These are phyloP conservation scores for Acanthamoeba healyi DNA, from an alignment of 208 protist species.

Conservation along the genomic window DNA sequence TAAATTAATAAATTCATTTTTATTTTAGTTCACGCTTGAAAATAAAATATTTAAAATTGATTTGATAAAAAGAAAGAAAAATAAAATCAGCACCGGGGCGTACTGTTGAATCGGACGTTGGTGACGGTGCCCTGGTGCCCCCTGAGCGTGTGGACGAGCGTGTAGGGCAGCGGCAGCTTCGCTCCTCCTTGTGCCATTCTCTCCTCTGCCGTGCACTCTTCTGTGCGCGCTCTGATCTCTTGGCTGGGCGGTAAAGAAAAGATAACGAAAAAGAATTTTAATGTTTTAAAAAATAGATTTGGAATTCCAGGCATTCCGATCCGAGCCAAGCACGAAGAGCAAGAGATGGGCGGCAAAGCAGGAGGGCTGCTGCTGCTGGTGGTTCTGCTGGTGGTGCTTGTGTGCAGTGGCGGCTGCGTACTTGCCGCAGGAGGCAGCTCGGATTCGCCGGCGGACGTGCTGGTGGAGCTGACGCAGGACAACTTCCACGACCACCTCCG, in stretches of 20 bases:
- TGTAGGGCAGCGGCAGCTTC: slow-evolving; percentile 24
- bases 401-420: not conserved
- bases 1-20: not conserved
- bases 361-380: not conserved
- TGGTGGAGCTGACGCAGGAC: not conserved
- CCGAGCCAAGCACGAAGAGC: no score
- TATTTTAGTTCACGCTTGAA: not conserved
- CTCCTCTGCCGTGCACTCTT: no score
- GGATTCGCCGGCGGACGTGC: not conserved
- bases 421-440: not conserved
- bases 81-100: not conserved
- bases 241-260: not conserved
- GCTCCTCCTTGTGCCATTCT: no score
- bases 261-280: not conserved
- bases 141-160: slow-evolving; percentile 2
- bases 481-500: slow-evolving; percentile 19
- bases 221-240: no score
- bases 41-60: not conserved
- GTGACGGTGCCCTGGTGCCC: slow-evolving; percentile 36
- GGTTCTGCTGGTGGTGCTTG: not conserved
- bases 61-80: not conserved
- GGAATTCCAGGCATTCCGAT: no score
- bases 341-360: not conserved
- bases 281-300: no score
- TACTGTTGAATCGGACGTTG: slow-evolving; percentile 4